Percentiles rank a stretch among this genome's conserved stretches.
phyloP scores from a whole-genome alignment of 306 rosid genomes.

The Quercus dentata region DNA sequence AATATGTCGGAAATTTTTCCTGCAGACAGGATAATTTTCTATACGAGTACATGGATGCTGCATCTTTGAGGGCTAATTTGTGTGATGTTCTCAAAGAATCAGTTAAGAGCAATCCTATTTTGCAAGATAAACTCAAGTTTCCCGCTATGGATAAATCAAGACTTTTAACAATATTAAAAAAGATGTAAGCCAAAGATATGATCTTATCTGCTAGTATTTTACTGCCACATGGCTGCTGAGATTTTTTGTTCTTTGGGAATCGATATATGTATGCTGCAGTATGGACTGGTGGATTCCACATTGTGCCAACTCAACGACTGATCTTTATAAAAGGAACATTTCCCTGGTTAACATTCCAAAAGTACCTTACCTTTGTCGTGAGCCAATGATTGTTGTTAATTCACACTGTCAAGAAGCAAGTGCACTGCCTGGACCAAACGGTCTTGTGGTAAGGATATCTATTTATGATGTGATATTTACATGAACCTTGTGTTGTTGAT shows the following conservation, averaged over 20 bases:
- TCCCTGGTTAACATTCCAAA: constrained; percentile 6
- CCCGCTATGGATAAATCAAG: constrained; percentile 18
- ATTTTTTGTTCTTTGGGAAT: not conserved
- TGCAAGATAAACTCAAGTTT: constrained; percentile 21
- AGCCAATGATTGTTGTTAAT: not conserved
- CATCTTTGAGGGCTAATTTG: constrained; percentile 1
- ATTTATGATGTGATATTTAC: not conserved
- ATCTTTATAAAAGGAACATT: not conserved
- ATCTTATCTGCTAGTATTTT: not conserved
- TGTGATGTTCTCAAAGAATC: constrained; percentile 3
- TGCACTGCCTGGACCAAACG: not conserved
- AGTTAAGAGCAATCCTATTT: constrained; percentile 8
- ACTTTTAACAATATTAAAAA: constrained; percentile 20
- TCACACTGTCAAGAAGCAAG: not conserved
- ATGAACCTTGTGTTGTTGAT: not conserved
- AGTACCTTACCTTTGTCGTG: constrained; percentile 2
- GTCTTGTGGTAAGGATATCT: constrained; percentile 1
- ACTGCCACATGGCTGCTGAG: not conserved
- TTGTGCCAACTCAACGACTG: not conserved
- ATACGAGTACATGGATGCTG: not conserved
- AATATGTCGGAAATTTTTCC: not conserved
- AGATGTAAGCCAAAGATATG: constrained; percentile 8
- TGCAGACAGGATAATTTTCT: not conserved
- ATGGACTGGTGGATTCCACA: constrained; percentile 26
- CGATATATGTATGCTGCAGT: not conserved